These are phyloP conservation scores for Penicillium sp. DNA, from an alignment of 2,329 filamentous ascomycete genomes.

Conservation along the genomic window DNA sequence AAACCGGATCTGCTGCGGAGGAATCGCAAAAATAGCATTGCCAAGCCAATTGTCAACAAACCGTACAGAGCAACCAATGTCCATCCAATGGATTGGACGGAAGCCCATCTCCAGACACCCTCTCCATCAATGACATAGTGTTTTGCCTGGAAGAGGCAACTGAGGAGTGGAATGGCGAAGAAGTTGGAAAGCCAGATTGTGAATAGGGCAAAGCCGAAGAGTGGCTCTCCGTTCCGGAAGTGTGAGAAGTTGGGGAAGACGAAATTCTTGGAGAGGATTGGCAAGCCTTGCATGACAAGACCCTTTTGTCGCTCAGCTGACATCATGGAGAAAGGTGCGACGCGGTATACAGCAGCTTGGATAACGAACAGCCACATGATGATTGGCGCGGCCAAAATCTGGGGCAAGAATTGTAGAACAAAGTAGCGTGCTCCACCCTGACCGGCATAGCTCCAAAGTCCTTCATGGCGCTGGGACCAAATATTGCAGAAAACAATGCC, in stretches of 20 bases:
- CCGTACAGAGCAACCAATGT: conserved; percentile 73
- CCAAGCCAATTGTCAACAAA: conserved; percentile 61
- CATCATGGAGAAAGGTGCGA: conserved; percentile 78
- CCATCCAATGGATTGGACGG: conserved; percentile 78
- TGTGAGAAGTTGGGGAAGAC: conserved; percentile 68
- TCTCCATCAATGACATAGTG: conserved; percentile 61
- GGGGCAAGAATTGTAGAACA: conserved; percentile 81
- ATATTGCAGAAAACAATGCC: conserved; percentile 73
- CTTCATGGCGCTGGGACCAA: conserved; percentile 64
- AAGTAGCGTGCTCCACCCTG: conserved; percentile 79
- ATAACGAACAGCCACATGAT: conserved; percentile 78
- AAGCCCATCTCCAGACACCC: conserved; percentile 74
- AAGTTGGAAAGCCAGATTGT: conserved; percentile 73
- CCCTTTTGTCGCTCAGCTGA: conserved; percentile 62
- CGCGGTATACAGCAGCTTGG: conserved; percentile 71
- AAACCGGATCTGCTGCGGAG: conserved; percentile 69
- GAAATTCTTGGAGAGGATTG: conserved; percentile 62
- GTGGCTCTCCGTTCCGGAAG: conserved; percentile 68
- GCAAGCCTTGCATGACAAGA: conserved; percentile 65
- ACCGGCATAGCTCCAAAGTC: conserved; percentile 67
- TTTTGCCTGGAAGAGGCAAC: conserved; percentile 70
- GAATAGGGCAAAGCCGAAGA: conserved; percentile 67
- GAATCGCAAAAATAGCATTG: conserved; percentile 67
- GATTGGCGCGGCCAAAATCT: conserved; percentile 70
- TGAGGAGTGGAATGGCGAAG: conserved; percentile 79